phyloP scores from a whole-genome alignment of 805 yeast species.

The Tanozyma kutaoensis region DNA sequence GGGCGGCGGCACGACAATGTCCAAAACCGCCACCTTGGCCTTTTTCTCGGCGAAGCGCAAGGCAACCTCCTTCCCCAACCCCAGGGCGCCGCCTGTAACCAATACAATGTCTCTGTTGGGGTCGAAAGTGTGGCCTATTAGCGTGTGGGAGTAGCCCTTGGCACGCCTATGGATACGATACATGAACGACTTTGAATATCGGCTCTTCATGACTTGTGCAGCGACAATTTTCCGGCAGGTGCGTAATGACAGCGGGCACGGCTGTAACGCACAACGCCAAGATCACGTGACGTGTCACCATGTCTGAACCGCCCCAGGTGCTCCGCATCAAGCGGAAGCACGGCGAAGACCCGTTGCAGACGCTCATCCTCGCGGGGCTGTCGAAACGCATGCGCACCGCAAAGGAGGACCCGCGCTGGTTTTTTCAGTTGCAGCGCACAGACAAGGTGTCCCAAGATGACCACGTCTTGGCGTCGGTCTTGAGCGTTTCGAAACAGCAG shows the following conservation, averaged over 20 bases:
- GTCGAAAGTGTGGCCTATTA: constrained; percentile 41
- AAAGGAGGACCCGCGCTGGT: constrained; percentile 25
- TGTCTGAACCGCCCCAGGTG: constrained; percentile 56
- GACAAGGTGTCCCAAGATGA: constrained; percentile 12
- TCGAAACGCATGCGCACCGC: constrained; percentile 22
- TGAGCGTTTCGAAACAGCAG: constrained; percentile 18
- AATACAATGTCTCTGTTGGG: constrained; percentile 47
- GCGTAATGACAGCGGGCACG: no score
- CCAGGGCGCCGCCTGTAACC: constrained; percentile 77
- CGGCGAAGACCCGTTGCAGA: constrained; percentile 80
- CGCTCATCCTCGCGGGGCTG: constrained; percentile 39
- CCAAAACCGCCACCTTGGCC: constrained; percentile 53
- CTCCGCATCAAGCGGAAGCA: constrained; percentile 81
- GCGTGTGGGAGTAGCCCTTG: constrained; percentile 17
- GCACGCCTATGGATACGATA: constrained; percentile 9
- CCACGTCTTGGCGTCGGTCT: constrained; percentile 11
- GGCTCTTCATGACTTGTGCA: no score
- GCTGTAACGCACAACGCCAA: no score
- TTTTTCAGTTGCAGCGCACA: constrained; percentile 22
- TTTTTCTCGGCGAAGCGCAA: constrained; percentile 25
- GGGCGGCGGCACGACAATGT: constrained; percentile 30
- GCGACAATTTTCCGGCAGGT: no score
- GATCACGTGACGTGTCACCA: no score
- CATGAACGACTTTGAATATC: background rate
- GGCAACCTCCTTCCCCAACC: constrained; percentile 62